Percentiles rank a stretch among this genome's conserved stretches.
These are phyloP conservation scores for Mrakia hoshinonis DNA, from an alignment of 768 basidiomycete species.

Conservation along the genomic window DNA sequence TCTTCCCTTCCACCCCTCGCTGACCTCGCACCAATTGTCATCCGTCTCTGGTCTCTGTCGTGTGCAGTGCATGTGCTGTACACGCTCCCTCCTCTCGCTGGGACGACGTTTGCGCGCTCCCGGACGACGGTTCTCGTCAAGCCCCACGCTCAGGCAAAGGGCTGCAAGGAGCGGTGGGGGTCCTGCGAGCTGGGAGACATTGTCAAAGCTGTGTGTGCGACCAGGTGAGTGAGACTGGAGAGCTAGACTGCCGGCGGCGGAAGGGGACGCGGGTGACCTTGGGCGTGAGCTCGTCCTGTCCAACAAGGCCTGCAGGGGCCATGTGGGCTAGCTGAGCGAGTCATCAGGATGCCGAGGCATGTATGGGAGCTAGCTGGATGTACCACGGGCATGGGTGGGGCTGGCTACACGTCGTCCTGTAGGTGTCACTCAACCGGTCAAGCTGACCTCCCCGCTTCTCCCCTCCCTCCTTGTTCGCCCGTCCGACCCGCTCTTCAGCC, in stretches of 20 bases:
- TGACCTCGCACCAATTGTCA: no score
- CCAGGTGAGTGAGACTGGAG: not conserved
- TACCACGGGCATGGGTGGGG: not conserved
- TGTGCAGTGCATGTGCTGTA: constrained; percentile 18
- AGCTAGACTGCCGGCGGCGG: no score
- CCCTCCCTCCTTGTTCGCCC: not conserved
- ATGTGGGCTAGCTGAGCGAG: not conserved
- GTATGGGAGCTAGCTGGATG: not conserved
- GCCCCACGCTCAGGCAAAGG: constrained; percentile 14
- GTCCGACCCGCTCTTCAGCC: not conserved
- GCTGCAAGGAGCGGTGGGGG: constrained; percentile 12
- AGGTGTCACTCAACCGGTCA: no score
- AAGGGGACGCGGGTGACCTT: no score
- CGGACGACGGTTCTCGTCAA: constrained; percentile 11
- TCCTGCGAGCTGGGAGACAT: constrained; percentile 17
- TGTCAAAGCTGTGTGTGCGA: constrained; percentile 19
- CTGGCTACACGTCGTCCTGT: not conserved
- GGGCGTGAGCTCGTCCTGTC: not conserved
- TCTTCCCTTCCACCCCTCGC: not conserved
- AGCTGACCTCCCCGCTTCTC: not conserved
- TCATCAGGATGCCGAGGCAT: not conserved
- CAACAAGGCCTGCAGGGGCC: not conserved
- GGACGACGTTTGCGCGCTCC: constrained; percentile 19
- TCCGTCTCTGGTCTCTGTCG: not conserved
- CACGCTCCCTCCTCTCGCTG: constrained; percentile 13